Base-by-base conservation (phyloP, 2,329 filamentous ascomycete genomes). In the Fusarium foetens region DNA sequence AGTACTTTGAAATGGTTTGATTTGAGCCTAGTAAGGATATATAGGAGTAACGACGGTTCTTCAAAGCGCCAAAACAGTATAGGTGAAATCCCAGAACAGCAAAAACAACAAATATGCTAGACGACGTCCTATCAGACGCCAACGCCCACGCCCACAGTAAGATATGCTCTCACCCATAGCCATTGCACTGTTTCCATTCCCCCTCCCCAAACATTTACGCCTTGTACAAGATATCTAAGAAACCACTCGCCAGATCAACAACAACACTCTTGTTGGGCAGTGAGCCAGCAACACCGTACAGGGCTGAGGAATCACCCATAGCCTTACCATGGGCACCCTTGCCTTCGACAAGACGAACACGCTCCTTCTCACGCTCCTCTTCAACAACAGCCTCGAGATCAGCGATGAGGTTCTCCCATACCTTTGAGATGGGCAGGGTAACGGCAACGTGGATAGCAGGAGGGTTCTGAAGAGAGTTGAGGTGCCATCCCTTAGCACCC, bases 201-300 rank as follows among this genome's bases (percentile, higher is more conserved):
- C 21, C 38, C 49, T 52, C 52, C 53, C 51, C 41, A 51, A 46
- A 54, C 23, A 52, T 42, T 83, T 84, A 96, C 67, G 92, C 92
- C 86, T 97, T 97, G 83, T 98, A 98, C 81, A 98, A 80, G 58
- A 96, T 92, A 83, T 98, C 95, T 79, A 98, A 86, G 82, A 98
- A 99, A 1, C 94, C 95, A 74, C 88, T 93, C 4, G 95, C 95
- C 79, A 99, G 83, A 77, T 97, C 94, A 73, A 94, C 93, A 36
- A 99, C 94, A 38, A 99, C 92, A 75, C 93, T 94, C 88, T 98
- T 98, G 81, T 99, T 97, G 3, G 96, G 96, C 81, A 99, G 83
- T 78, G 93, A 97, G 10, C 96, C 96, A 0, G 96, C 96, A 63
- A 99, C 95, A 60, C 96, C 96, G 82, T 99, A 99, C 70, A 99